Percentiles rank a stretch among this genome's conserved stretches.
Evolutionary conservation across 225 moss, liverwort and hornwort species (phyloP).

Genomic region (Marchantia paleacea): DNA sequence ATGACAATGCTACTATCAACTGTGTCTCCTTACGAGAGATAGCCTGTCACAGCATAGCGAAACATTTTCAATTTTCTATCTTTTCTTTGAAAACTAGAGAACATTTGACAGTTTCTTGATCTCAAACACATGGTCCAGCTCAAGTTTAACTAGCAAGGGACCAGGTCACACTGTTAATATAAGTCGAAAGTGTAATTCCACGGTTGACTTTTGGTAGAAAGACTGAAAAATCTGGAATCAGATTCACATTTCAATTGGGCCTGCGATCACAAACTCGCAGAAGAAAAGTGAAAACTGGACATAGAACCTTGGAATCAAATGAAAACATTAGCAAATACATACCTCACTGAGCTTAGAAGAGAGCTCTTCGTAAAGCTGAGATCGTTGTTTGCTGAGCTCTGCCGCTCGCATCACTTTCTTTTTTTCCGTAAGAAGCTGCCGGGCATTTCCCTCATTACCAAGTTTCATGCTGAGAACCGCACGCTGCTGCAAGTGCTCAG

Average conservation of each 20-base stretch:
- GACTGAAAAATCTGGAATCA: too few relatives aligned
- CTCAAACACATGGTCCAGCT: too few relatives aligned
- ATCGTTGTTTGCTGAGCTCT: slow-evolving; percentile 65
- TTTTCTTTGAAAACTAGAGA: not conserved
- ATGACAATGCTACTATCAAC: slow-evolving; percentile 64
- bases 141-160: not conserved
- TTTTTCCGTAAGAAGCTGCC: slow-evolving; percentile 68
- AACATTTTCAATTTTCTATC: not conserved
- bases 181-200: not conserved
- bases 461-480: slow-evolving; percentile 66
- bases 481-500: slow-evolving; percentile 81
- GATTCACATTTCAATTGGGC: too few relatives aligned
- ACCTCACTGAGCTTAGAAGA: slow-evolving; percentile 82
- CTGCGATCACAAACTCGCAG: not conserved
- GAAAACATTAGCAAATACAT: not conserved
- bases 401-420: slow-evolving; percentile 95
- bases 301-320: too few relatives aligned
- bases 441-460: slow-evolving; percentile 73
- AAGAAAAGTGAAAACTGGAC: not conserved
- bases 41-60: slow-evolving; percentile 44
- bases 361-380: slow-evolving; percentile 72
- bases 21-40: slow-evolving; percentile 78
- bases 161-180: not conserved
- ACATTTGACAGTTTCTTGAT: not conserved
- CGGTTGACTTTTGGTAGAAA: not conserved